Conservation (phyloP, 352 stramenopile species). For the Phytophthora litchii region DNA sequence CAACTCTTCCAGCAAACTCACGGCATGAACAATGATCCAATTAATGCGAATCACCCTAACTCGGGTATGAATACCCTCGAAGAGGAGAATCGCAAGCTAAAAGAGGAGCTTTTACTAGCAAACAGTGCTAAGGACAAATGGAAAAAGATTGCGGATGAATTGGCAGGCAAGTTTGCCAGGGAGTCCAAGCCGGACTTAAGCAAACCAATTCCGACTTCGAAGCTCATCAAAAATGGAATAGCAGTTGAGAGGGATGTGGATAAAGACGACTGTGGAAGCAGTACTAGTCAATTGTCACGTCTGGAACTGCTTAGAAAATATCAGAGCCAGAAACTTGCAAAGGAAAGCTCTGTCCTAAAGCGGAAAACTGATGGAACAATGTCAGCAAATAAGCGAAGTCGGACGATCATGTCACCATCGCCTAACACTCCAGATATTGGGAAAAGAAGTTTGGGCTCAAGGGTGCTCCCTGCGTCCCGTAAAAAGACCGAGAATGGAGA, state of each 20-base stretch:
- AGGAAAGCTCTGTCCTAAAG: constrained; percentile 59
- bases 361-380: constrained; percentile 63
- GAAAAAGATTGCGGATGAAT: constrained; percentile 61
- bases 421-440: not conserved
- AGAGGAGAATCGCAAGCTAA: constrained; percentile 51
- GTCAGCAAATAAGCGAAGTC: constrained; percentile 51
- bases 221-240: constrained; percentile 13
- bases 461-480: not conserved
- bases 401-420: constrained; percentile 14
- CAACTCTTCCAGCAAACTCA: constrained; percentile 57
- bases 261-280: constrained; percentile 46
- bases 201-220: constrained; percentile 41
- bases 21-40: not conserved
- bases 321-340: constrained; percentile 60
- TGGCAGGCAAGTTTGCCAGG: constrained; percentile 36
- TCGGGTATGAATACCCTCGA: constrained; percentile 3
- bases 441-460: not conserved
- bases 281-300: constrained; percentile 59
- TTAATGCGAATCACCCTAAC: not conserved
- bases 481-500: not conserved
- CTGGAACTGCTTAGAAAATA: constrained; percentile 65
- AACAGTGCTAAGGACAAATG: constrained; percentile 67
- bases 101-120: constrained; percentile 26
- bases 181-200: constrained; percentile 42
- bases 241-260: constrained; percentile 15